These are phyloP conservation scores for Rhizopogon vinicolor DNA, from an alignment of 768 basidiomycete species.

Conservation along the genomic window DNA sequence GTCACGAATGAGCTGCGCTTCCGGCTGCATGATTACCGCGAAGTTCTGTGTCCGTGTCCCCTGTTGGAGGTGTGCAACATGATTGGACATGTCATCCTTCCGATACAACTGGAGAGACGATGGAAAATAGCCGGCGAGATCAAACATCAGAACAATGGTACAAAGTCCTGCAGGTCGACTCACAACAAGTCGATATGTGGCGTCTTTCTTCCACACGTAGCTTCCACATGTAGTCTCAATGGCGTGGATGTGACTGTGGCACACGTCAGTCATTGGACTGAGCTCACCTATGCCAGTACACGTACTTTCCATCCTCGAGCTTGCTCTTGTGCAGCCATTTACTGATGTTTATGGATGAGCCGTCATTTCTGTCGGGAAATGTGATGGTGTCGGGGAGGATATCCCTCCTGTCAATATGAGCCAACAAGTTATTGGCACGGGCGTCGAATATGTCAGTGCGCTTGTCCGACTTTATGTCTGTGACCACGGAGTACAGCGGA, in stretches of 20 bases:
- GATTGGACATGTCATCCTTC: background rate
- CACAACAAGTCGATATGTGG: conserved; percentile 7
- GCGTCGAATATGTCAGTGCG: conserved; percentile 6
- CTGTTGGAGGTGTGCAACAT: conserved; percentile 8
- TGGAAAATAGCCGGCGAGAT: background rate
- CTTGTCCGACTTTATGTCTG: conserved; percentile 5
- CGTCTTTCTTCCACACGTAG: conserved; percentile 12
- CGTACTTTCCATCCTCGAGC: conserved; percentile 10
- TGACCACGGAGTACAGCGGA: conserved; percentile 10
- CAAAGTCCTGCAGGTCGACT: background rate
- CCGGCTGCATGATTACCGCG: conserved; percentile 7
- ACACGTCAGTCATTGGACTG: background rate
- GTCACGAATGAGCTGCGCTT: conserved; percentile 6
- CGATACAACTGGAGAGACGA: conserved; percentile 6
- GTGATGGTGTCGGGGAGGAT: conserved; percentile 13
- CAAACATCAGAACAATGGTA: background rate
- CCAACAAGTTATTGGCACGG: conserved; percentile 3
- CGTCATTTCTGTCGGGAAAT: conserved; percentile 1
- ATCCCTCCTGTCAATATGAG: conserved; percentile 2
- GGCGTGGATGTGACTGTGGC: conserved; percentile 4
- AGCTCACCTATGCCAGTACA: background rate
- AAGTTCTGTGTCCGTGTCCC: conserved; percentile 3
- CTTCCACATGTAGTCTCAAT: conserved; percentile 5
- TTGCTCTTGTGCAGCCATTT: conserved; percentile 11
- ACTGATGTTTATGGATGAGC: conserved; percentile 5